Evolutionary conservation across 768 basidiomycete genomes (phyloP).

Genomic region (Trametes maxima): DNA sequence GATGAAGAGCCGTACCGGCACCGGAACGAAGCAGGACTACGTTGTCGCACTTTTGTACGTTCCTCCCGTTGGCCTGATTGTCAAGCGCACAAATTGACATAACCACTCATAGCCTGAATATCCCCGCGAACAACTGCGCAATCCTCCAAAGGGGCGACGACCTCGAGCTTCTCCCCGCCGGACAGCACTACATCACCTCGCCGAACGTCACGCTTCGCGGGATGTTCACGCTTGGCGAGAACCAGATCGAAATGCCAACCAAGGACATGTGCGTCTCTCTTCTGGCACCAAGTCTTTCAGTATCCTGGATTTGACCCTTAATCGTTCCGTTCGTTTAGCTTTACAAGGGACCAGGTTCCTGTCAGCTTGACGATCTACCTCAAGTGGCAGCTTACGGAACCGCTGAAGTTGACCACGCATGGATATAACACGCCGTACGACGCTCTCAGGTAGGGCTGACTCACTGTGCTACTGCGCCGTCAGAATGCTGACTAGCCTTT

Average conservation of each 20-base stretch:
- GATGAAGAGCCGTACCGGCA: slow-evolving; percentile 63
- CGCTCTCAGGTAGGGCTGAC: slow-evolving; percentile 46
- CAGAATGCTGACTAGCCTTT: background rate
- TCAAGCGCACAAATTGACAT: background rate
- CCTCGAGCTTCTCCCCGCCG: slow-evolving; percentile 74
- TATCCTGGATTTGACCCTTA: background rate
- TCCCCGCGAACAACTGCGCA: slow-evolving; percentile 86
- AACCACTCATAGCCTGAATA: slow-evolving; percentile 58
- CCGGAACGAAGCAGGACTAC: slow-evolving; percentile 55
- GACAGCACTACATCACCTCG: slow-evolving; percentile 84
- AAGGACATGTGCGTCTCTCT: slow-evolving; percentile 70
- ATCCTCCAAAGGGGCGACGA: slow-evolving; percentile 83
- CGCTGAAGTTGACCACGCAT: slow-evolving; percentile 72
- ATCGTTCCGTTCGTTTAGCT: slow-evolving; percentile 42
- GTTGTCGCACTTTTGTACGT: slow-evolving; percentile 78
- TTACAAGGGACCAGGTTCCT: slow-evolving; percentile 86
- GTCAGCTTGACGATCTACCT: slow-evolving; percentile 83
- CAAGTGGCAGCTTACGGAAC: slow-evolving; percentile 67
- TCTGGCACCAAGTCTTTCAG: background rate
- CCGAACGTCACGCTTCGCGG: slow-evolving; percentile 83
- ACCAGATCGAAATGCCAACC: slow-evolving; percentile 84
- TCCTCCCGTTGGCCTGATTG: background rate
- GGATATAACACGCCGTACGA: slow-evolving; percentile 86
- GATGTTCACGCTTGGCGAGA: slow-evolving; percentile 79
- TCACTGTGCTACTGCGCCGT: background rate